Evolutionary conservation across 192 early-diverging fungal species (phyloP).

Genomic region (Lunasporangiospora selenospora): DNA sequence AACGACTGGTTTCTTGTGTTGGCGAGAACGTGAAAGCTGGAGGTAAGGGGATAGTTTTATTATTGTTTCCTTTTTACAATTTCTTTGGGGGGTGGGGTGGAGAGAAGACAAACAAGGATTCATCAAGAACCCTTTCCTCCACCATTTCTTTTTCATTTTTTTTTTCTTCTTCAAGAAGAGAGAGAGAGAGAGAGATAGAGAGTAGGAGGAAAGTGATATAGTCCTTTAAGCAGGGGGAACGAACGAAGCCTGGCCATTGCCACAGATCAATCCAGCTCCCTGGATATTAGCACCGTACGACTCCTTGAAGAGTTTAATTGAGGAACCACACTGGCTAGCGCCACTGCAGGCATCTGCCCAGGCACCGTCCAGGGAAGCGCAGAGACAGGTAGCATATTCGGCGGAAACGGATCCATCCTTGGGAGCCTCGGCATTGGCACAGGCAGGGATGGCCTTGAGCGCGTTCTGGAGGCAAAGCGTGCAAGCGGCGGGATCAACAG

Average conservation of each 20-base stretch:
- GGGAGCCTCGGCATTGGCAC: conserved; percentile 2
- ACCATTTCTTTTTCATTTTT: not conserved
- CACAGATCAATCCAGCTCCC: conserved; percentile 22
- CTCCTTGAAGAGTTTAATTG: conserved; percentile 3
- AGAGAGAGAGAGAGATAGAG: too few relatives aligned
- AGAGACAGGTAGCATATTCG: conserved; percentile 34
- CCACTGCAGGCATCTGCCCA: conserved; percentile 30
- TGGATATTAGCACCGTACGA: conserved; percentile 14
- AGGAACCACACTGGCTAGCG: conserved; percentile 12
- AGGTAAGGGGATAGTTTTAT: too few relatives aligned
- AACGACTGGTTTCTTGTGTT: too few relatives aligned
- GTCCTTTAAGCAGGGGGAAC: not conserved
- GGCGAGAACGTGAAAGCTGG: too few relatives aligned
- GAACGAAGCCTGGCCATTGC: conserved; percentile 1
- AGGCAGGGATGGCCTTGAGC: conserved; percentile 19
- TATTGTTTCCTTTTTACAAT: too few relatives aligned
- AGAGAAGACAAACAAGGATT: too few relatives aligned
- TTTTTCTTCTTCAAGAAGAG: not conserved
- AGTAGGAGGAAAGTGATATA: too few relatives aligned
- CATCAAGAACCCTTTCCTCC: too few relatives aligned
- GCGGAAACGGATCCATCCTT: conserved; percentile 6
- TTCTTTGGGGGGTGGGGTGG: too few relatives aligned
- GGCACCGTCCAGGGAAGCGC: conserved; percentile 17
- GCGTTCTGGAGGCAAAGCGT: conserved; percentile 28
- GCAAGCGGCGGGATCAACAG: conserved; percentile 20